phyloP scores from a whole-genome alignment of 768 basidiomycete genomes.

The Peribolospora kevripleyi region DNA sequence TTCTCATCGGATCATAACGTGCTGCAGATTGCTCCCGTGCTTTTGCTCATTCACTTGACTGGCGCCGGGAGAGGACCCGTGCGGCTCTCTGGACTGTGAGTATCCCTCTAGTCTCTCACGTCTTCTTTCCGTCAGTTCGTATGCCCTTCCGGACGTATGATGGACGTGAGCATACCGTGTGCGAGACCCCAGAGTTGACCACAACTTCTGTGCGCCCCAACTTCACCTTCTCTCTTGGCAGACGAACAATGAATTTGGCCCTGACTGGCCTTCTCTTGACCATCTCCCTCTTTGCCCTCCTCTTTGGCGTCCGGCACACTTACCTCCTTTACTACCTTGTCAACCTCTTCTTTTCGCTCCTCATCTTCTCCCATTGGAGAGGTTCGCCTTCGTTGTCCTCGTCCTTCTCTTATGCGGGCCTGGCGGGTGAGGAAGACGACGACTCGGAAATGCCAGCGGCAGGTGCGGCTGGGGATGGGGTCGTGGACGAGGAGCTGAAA shows the following conservation, averaged over 20 bases:
- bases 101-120: neutral
- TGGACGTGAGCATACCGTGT: conserved; percentile 3
- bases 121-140: conserved; percentile 14
- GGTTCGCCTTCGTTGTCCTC: too few relatives aligned
- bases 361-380: too few relatives aligned
- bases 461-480: too few relatives aligned
- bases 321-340: conserved; percentile 43
- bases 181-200: neutral
- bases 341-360: conserved; percentile 22
- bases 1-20: conserved; percentile 51
- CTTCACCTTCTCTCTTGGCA: neutral
- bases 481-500: too few relatives aligned
- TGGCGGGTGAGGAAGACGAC: too few relatives aligned
- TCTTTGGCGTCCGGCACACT: conserved; percentile 41
- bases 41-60: conserved; percentile 4
- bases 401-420: too few relatives aligned
- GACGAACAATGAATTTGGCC: too few relatives aligned
- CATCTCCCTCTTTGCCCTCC: conserved; percentile 32
- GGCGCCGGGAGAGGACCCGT: neutral
- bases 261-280: conserved; percentile 2
- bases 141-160: conserved; percentile 11
- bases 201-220: neutral
- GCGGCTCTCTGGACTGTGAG: neutral
- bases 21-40: conserved; percentile 5
- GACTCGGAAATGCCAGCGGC: too few relatives aligned